Conservation (phyloP, 768 basidiomycete species). For the Exsudoporus frostii region DNA sequence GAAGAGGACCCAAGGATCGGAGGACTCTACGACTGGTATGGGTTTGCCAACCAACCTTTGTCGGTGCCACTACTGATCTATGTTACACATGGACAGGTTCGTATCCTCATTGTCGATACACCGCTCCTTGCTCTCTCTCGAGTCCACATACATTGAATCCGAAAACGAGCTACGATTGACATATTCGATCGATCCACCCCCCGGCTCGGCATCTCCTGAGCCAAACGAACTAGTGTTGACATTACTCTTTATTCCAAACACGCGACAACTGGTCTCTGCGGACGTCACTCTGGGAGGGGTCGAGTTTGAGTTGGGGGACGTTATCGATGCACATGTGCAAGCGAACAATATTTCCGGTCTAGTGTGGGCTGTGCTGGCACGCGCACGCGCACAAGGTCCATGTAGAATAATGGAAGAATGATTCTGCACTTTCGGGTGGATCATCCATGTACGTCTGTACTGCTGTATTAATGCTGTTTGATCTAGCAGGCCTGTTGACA, state of each 20-base stretch:
- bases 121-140: conserved; percentile 55
- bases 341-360: conserved; percentile 64
- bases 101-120: conserved; percentile 66
- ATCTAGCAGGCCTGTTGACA: no score
- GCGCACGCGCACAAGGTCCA: conserved; percentile 29
- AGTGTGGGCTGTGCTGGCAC: conserved; percentile 55
- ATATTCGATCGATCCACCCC: conserved; percentile 47
- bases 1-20: conserved; percentile 63
- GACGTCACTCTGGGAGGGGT: conserved; percentile 51
- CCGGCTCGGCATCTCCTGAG: conserved; percentile 18
- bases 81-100: conserved; percentile 48
- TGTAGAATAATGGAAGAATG: background rate
- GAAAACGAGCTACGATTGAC: conserved; percentile 77
- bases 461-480: background rate
- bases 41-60: conserved; percentile 1
- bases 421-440: no score
- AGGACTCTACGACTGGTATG: conserved; percentile 69
- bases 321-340: conserved; percentile 60
- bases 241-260: conserved; percentile 69
- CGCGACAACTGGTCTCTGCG: conserved; percentile 59
- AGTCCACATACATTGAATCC: conserved; percentile 55
- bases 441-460: background rate
- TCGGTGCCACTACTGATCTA: background rate
- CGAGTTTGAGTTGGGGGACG: conserved; percentile 55
- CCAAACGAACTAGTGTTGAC: conserved; percentile 46